Evolutionary conservation across 2,329 filamentous ascomycete genomes (phyloP), one percentile per base, ranked within the genome.

Genomic region (Paraphoma chrysanthemicola): DNA sequence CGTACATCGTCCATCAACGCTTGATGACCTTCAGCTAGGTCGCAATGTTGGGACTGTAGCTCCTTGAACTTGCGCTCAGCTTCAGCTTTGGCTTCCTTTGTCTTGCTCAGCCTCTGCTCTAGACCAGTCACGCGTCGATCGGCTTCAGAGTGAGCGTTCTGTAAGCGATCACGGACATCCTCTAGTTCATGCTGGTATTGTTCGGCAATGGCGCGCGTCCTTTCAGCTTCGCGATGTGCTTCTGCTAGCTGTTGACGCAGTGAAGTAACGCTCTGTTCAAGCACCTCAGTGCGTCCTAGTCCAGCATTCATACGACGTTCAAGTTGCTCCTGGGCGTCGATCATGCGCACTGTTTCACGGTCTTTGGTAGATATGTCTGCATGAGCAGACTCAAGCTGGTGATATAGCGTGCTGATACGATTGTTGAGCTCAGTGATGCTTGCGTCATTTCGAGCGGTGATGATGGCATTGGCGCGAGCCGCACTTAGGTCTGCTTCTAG

Each of bases 221-320:
- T 69, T 1, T 69, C 60, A 29, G 45, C 63, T n/a, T 70, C 64
- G 6, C 63, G 71, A 18, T 71, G 71, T 10, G 70, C 67, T 50
- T 75, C 67, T 8, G 68, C 62, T 11, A 77, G 67, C 49, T 76
- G 72, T 42, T 71, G 63, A 31, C 74, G 74, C n/a, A 77, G 64
- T 5, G 63, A 54, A 5, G 63, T 56, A 8, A 71, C 57, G 12
- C 61, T 67, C 8, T 49, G 51, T 46, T 75, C 72, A 9, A 75
- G 64, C 11, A 69, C 65, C 43, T 73, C 62, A n/a, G 71, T 62
- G 7, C 70, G 68, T 8, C 70, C 70, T 48, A 72, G 64, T 9
- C 70, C 64, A 28, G 58, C 64, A 52, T 63, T 70, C 6, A 70
- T 48, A 8, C 54, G 64, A 38, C 70, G 65, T 33, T 74, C 70